Conservation (phyloP, 176 grass and related monocot genomes). For the Triticum monococcum region DNA sequence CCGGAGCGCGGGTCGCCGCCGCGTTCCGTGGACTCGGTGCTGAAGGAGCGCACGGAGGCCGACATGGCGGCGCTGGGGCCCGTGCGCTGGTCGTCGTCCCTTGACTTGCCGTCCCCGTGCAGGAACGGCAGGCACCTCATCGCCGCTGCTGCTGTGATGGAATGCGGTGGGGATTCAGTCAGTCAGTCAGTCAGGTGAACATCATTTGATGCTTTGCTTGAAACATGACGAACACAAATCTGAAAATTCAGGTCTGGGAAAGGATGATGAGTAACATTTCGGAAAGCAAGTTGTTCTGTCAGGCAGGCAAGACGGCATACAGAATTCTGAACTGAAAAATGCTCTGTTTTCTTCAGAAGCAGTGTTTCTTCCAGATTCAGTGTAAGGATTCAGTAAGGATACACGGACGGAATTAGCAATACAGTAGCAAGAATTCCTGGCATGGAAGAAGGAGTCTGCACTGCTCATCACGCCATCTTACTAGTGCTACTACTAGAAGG, state of each 20-base stretch:
- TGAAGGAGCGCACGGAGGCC: conserved; percentile 65
- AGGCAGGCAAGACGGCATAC: too few species aligned
- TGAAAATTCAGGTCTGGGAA: too few species aligned
- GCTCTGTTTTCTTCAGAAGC: not conserved
- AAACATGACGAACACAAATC: not conserved
- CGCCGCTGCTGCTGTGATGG: not conserved
- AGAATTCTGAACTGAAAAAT: not conserved
- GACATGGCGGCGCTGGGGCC: conserved; percentile 30
- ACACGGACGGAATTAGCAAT: too few species aligned
- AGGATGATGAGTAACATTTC: too few species aligned
- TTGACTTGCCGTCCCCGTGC: conserved; percentile 35
- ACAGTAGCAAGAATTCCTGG: too few species aligned
- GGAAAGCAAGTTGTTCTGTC: too few species aligned
- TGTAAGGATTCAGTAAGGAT: too few species aligned
- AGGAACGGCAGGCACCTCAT: conserved; percentile 77
- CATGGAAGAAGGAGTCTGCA: too few species aligned
- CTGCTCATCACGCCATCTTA: too few species aligned
- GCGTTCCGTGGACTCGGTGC: conserved; percentile 64
- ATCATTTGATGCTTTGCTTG: not conserved
- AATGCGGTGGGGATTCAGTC: not conserved
- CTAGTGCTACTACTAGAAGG: too few species aligned
- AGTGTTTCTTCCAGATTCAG: not conserved
- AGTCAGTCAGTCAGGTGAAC: not conserved
- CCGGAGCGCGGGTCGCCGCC: conserved; percentile 53
- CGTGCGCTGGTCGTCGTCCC: not conserved